These are phyloP conservation scores for Penicillium sp. DNA, from an alignment of 2,329 filamentous ascomycete genomes.

Conservation along the genomic window DNA sequence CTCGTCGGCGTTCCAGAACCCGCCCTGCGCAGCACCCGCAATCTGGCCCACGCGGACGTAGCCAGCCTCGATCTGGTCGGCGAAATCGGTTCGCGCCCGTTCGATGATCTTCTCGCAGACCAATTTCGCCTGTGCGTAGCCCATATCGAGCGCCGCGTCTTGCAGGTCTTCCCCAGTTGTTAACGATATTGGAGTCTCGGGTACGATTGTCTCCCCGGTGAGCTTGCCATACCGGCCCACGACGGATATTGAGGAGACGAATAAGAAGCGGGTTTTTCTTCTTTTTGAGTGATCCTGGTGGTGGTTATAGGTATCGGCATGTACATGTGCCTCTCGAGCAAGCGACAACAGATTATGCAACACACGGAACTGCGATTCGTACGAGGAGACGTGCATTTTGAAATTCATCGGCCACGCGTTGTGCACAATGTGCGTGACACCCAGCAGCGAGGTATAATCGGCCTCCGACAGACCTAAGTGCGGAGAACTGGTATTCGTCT, in stretches of 20 bases:
- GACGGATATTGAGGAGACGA: neutral
- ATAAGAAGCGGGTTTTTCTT: neutral
- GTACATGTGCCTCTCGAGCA: neutral
- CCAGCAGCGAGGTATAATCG: constrained; percentile 46
- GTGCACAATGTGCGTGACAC: constrained; percentile 51
- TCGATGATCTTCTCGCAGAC: neutral
- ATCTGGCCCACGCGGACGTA: neutral
- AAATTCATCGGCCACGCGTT: constrained; percentile 37
- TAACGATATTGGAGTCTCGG: neutral
- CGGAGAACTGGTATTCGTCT: constrained; percentile 55
- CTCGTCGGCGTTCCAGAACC: neutral
- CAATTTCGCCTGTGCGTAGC: neutral
- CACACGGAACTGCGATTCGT: constrained; percentile 42
- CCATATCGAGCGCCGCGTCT: neutral
- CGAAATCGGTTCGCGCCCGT: neutral
- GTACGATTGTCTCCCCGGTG: neutral
- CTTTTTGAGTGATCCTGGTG: no score
- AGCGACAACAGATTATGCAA: constrained; percentile 54
- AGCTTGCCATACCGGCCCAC: neutral
- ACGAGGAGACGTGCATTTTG: constrained; percentile 23
- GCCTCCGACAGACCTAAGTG: constrained; percentile 53
- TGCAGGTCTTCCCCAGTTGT: neutral
- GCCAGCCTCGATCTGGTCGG: neutral
- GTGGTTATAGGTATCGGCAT: neutral
- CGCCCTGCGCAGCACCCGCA: no score